These are phyloP conservation scores for Lagenaria siceraria DNA, from an alignment of 306 rosid species.

Conservation along the genomic window DNA sequence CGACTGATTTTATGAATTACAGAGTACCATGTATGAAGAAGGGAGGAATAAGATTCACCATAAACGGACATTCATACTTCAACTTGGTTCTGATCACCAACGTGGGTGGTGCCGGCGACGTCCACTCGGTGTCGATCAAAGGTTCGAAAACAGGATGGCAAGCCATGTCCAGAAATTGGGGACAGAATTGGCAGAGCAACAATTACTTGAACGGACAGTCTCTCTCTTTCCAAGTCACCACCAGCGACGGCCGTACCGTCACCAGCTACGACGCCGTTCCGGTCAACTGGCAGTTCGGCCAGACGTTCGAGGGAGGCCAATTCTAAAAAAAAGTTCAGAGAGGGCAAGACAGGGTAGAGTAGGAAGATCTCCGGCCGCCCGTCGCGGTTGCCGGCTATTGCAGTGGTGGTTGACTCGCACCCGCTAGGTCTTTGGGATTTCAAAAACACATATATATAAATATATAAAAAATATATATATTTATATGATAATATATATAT, in stretches of 20 bases:
- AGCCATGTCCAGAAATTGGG: slow-evolving; percentile 87
- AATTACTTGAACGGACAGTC: slow-evolving; percentile 63
- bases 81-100: slow-evolving; percentile 78
- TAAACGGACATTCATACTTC: slow-evolving; percentile 92
- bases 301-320: slow-evolving; percentile 62
- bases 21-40: slow-evolving; percentile 73
- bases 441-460: neutral
- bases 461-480: neutral
- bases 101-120: slow-evolving; percentile 82
- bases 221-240: slow-evolving; percentile 76
- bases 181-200: slow-evolving; percentile 93
- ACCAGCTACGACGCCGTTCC: slow-evolving; percentile 51
- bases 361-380: slow-evolving; percentile 6
- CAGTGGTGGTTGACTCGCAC: slow-evolving; percentile 17
- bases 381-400: neutral
- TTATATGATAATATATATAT: too few species aligned
- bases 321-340: slow-evolving; percentile 15
- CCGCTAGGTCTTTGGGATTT: slow-evolving; percentile 6
- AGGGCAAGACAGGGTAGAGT: neutral
- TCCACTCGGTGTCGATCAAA: slow-evolving; percentile 65
- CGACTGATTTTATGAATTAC: neutral
- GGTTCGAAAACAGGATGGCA: slow-evolving; percentile 78
- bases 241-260: slow-evolving; percentile 68
- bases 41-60: slow-evolving; percentile 86
- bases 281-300: slow-evolving; percentile 73